A percentile compares a stretch with the other conserved stretches of the same genome.
phyloP scores from a whole-genome alignment of 2,329 filamentous ascomycete species.

The Aurifilum marmelostoma region DNA sequence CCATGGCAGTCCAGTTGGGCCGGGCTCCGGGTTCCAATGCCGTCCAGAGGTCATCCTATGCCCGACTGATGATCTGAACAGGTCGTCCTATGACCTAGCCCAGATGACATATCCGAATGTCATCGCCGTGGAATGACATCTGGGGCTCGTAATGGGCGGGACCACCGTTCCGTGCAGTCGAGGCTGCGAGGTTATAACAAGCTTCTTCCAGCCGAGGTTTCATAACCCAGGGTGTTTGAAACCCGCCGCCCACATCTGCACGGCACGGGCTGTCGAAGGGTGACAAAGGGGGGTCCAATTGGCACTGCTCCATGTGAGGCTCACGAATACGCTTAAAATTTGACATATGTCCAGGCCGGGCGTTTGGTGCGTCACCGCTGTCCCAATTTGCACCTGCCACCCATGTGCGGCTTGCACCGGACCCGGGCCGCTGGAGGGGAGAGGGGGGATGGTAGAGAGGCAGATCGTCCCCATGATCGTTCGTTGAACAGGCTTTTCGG shows the following conservation, averaged over 20 bases:
- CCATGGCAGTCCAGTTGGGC: background rate
- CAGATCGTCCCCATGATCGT: conserved; percentile 7
- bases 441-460: background rate
- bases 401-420: background rate
- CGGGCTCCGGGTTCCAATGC: background rate
- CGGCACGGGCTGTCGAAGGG: conserved; percentile 9
- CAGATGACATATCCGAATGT: background rate
- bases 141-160: background rate
- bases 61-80: background rate
- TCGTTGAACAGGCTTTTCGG: background rate
- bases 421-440: background rate
- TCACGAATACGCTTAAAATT: conserved; percentile 25
- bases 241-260: conserved; percentile 14
- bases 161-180: background rate
- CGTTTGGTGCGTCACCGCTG: no score
- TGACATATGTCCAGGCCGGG: conserved; percentile 6
- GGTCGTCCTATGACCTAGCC: background rate
- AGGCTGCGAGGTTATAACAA: background rate
- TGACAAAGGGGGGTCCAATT: no score
- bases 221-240: conserved; percentile 17
- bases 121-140: background rate
- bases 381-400: no score
- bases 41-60: background rate
- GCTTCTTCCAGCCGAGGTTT: conserved; percentile 3
- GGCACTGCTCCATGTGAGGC: background rate